Evolutionary conservation across 805 yeast genomes (phyloP).

Genomic region (Yarrowia alimentaria): DNA sequence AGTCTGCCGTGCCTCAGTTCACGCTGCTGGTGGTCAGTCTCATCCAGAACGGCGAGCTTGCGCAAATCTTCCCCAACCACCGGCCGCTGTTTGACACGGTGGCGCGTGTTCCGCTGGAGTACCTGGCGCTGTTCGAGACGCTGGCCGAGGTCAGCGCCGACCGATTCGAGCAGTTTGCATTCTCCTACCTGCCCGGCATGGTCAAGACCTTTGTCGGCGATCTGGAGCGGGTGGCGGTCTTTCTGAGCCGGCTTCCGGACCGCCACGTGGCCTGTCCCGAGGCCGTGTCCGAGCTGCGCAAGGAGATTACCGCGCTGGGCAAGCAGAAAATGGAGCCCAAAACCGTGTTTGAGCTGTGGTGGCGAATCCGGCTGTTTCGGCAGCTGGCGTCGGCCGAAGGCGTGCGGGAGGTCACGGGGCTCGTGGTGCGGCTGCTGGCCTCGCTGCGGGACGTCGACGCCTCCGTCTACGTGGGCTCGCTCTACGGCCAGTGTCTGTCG

Average conservation of each 20-base stretch:
- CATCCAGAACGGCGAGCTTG: slow-evolving; percentile 1
- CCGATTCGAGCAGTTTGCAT: slow-evolving; percentile 3
- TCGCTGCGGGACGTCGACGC: too few species aligned
- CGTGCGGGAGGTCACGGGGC: neutral
- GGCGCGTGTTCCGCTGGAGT: too few species aligned
- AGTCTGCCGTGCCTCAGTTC: neutral
- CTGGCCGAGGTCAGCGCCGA: neutral
- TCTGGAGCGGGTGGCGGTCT: neutral
- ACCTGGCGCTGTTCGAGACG: too few species aligned
- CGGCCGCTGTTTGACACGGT: neutral
- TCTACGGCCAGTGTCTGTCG: too few species aligned
- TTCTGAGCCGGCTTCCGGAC: neutral
- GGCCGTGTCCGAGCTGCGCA: slow-evolving; percentile 2
- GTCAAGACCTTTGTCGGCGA: slow-evolving; percentile 3
- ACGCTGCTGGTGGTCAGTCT: neutral
- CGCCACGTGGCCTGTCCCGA: neutral
- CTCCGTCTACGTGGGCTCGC: too few species aligned
- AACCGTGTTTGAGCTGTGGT: slow-evolving; percentile 1
- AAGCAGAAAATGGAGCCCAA: neutral
- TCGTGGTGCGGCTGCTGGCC: neutral
- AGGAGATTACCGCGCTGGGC: neutral
- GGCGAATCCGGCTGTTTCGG: slow-evolving; percentile 12
- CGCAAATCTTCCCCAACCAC: slow-evolving; percentile 1
- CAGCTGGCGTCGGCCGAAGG: neutral
- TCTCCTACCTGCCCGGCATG: slow-evolving; percentile 3